These are phyloP conservation scores for Verticillium zaregamsianum DNA, from an alignment of 2,329 filamentous ascomycete genomes.

Conservation along the genomic window DNA sequence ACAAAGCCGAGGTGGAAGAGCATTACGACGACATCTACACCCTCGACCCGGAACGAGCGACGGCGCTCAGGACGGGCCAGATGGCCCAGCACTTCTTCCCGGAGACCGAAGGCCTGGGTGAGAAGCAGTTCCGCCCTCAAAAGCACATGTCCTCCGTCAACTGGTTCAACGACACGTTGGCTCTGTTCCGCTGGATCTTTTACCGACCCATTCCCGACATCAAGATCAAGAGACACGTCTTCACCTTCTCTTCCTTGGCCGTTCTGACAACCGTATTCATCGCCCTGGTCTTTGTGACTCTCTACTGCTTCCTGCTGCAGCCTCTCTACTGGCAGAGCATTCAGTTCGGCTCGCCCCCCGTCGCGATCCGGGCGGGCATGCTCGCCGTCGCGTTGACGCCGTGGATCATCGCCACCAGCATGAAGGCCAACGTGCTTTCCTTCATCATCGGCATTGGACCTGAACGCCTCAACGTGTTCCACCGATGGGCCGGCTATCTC, in stretches of 20 bases:
- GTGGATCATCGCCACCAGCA: conserved; percentile 86
- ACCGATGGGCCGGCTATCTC: conserved; percentile 87
- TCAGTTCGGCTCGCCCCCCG: conserved; percentile 77
- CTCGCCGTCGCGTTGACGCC: conserved; percentile 86
- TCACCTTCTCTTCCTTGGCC: conserved; percentile 78
- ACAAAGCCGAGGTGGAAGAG: conserved; percentile 75
- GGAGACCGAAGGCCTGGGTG: conserved; percentile 52
- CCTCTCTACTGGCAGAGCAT: conserved; percentile 90
- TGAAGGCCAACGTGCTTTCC: conserved; percentile 84
- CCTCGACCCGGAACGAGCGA: conserved; percentile 43
- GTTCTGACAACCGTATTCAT: conserved; percentile 65
- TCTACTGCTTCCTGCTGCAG: conserved; percentile 84
- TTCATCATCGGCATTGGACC: conserved; percentile 86
- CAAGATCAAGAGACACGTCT: conserved; percentile 59
- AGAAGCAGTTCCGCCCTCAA: conserved; percentile 56
- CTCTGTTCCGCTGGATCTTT: conserved; percentile 83
- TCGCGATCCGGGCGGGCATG: conserved; percentile 88
- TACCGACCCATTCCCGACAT: conserved; percentile 81
- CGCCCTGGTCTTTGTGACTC: conserved; percentile 66
- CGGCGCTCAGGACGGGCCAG: conserved; percentile 42
- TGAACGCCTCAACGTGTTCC: conserved; percentile 86
- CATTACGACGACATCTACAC: conserved; percentile 53
- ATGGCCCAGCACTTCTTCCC: conserved; percentile 72
- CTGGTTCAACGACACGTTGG: conserved; percentile 72
- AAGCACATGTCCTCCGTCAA: conserved; percentile 73